These are phyloP conservation scores for Cucurbitaria berberidis DNA, from an alignment of 2,329 filamentous ascomycete genomes.

Conservation along the genomic window DNA sequence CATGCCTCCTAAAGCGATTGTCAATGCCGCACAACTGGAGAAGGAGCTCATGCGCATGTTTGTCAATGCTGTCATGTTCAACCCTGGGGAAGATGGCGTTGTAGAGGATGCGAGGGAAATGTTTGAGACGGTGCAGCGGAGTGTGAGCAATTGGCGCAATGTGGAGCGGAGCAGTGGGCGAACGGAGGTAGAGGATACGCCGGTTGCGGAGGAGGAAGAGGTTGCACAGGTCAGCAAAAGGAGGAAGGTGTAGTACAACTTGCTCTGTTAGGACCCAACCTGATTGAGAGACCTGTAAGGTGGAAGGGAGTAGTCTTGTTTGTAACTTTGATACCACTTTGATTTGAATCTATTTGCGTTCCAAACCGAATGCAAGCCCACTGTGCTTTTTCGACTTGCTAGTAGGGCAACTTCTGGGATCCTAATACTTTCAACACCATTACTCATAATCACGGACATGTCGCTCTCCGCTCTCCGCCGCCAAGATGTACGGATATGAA, in stretches of 20 bases:
- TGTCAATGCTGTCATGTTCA: slow-evolving; percentile 98
- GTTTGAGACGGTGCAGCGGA: slow-evolving; percentile 84
- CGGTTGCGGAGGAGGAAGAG: slow-evolving; percentile 34
- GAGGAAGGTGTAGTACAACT: slow-evolving; percentile 35
- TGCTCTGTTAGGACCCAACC: neutral
- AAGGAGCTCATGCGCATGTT: slow-evolving; percentile 96
- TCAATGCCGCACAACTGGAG: slow-evolving; percentile 91
- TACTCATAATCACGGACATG: too few relatives aligned
- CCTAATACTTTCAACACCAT: too few relatives aligned
- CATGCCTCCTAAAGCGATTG: slow-evolving; percentile 84
- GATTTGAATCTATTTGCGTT: too few relatives aligned
- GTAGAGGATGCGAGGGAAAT: slow-evolving; percentile 88
- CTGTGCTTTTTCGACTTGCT: too few relatives aligned
- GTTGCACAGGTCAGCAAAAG: slow-evolving; percentile 30
- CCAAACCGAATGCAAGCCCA: too few relatives aligned
- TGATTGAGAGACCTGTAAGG: neutral
- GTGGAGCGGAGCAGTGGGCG: slow-evolving; percentile 60
- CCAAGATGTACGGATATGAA: too few relatives aligned
- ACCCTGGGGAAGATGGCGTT: slow-evolving; percentile 86
- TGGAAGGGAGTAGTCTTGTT: neutral
- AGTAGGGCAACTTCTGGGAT: too few relatives aligned
- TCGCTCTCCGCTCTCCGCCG: too few relatives aligned
- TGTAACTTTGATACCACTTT: slow-evolving; percentile 4
- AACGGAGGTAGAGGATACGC: slow-evolving; percentile 40
- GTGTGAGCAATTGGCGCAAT: slow-evolving; percentile 75